These are phyloP conservation scores for Pezicula radicicola DNA, from an alignment of 2,329 filamentous ascomycete species.

Conservation along the genomic window DNA sequence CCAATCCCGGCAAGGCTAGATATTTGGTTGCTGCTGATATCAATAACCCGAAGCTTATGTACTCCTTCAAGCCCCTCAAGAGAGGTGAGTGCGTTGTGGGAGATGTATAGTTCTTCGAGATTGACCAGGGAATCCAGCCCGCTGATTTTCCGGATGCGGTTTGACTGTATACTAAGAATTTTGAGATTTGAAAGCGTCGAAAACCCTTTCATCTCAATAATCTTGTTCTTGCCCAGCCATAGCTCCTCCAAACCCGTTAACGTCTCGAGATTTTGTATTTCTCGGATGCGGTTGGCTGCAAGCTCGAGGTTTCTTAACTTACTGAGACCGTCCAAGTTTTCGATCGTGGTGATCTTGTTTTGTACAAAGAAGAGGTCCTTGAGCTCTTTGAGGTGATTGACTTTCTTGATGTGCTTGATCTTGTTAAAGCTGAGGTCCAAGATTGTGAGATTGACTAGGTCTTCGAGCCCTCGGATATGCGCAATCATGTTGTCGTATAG, in stretches of 20 bases:
- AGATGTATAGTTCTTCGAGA: constrained; percentile 92
- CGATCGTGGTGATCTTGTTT: constrained; percentile 88
- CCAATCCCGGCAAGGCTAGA: constrained; percentile 70
- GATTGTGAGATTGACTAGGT: constrained; percentile 69
- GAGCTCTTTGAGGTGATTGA: constrained; percentile 73
- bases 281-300: constrained; percentile 85
- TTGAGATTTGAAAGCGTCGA: constrained; percentile 73
- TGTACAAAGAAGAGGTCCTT: constrained; percentile 89
- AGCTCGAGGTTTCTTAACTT: constrained; percentile 83
- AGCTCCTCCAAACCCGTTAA: constrained; percentile 79
- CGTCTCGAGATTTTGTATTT: constrained; percentile 80
- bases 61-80: constrained; percentile 71
- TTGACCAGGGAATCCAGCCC: constrained; percentile 71
- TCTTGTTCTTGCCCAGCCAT: constrained; percentile 97
- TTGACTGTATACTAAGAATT: constrained; percentile 92
- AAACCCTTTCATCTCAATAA: constrained; percentile 77
- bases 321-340: constrained; percentile 72
- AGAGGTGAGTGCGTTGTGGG: constrained; percentile 83
- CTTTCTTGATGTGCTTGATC: constrained; percentile 94
- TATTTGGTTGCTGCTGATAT: constrained; percentile 87
- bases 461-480: constrained; percentile 80
- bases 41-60: constrained; percentile 69
- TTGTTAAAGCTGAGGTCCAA: constrained; percentile 98
- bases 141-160: constrained; percentile 77
- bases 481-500: constrained; percentile 95